Percentiles rank a stretch among this genome's conserved stretches.
Conservation (phyloP, 2,329 filamentous ascomycete genomes). For the Stachybotrys echinatus region DNA sequence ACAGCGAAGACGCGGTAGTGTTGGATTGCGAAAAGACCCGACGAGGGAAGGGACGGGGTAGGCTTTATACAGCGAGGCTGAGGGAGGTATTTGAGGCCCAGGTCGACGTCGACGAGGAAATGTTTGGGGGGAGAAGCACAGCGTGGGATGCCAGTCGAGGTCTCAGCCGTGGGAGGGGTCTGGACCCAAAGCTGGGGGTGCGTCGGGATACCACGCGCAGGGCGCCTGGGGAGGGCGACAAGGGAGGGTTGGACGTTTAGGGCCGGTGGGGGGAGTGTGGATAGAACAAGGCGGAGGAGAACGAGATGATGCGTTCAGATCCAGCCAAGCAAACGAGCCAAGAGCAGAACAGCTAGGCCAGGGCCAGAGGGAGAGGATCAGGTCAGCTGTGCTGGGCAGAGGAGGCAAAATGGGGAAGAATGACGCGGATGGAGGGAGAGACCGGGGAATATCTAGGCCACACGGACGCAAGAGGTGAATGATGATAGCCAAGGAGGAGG, state of each 20-base stretch:
- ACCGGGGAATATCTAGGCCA: neutral
- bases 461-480: neutral
- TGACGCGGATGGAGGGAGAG: neutral
- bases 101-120: neutral
- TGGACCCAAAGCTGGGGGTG: neutral
- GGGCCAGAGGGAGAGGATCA: neutral
- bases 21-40: neutral
- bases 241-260: neutral
- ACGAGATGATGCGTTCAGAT: neutral
- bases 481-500: no score
- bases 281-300: neutral
- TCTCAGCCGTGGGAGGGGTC: neutral
- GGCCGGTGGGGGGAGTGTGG: neutral
- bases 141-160: neutral
- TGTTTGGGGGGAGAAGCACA: neutral
- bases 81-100: neutral
- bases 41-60: neutral
- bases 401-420: neutral
- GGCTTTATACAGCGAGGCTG: neutral
- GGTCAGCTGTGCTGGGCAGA: neutral
- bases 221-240: neutral
- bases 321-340: neutral
- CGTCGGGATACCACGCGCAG: neutral
- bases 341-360: neutral
- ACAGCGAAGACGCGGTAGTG: neutral